Evolutionary conservation across 2,329 filamentous ascomycete species (phyloP).

Genomic region (Leptographium lundbergii): DNA sequence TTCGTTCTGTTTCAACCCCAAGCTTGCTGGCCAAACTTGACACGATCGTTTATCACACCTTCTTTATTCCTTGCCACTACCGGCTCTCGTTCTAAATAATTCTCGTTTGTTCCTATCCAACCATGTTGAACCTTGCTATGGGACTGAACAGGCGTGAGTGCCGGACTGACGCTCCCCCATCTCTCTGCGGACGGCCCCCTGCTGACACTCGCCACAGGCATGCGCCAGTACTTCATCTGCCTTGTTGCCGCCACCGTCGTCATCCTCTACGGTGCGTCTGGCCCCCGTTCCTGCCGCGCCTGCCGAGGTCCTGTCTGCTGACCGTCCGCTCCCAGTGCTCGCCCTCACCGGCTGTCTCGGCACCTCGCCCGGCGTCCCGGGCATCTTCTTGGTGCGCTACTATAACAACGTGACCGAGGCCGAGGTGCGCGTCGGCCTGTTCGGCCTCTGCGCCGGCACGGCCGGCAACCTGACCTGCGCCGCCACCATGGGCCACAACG

Average conservation of each 20-base stretch:
- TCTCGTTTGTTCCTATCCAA: not conserved
- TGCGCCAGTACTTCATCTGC: constrained; percentile 4
- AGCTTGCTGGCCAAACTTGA: not conserved
- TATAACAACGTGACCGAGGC: constrained; percentile 9
- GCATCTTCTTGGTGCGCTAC: constrained; percentile 11
- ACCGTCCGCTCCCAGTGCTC: constrained; percentile 6
- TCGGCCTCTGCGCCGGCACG: constrained; percentile 11
- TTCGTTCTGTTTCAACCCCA: not conserved
- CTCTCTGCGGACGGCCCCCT: not conserved
- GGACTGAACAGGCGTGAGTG: not conserved
- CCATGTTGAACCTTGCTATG: not conserved
- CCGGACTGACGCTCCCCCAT: not conserved
- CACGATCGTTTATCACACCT: not conserved
- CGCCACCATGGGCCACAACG: constrained; percentile 7
- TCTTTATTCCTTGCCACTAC: not conserved
- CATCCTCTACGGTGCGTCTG: constrained; percentile 4
- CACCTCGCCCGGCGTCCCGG: constrained; percentile 13
- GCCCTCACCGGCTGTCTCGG: constrained; percentile 13
- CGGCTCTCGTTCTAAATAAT: not conserved
- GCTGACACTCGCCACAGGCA: not conserved
- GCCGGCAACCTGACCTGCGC: constrained; percentile 9
- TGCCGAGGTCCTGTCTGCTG: not conserved
- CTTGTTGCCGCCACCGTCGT: constrained; percentile 1
- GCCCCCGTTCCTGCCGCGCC: not conserved
- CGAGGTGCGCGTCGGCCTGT: constrained; percentile 12